These are phyloP conservation scores for Scheffersomyces insectosa DNA, from an alignment of 1,139 yeast genomes.

Conservation along the genomic window DNA sequence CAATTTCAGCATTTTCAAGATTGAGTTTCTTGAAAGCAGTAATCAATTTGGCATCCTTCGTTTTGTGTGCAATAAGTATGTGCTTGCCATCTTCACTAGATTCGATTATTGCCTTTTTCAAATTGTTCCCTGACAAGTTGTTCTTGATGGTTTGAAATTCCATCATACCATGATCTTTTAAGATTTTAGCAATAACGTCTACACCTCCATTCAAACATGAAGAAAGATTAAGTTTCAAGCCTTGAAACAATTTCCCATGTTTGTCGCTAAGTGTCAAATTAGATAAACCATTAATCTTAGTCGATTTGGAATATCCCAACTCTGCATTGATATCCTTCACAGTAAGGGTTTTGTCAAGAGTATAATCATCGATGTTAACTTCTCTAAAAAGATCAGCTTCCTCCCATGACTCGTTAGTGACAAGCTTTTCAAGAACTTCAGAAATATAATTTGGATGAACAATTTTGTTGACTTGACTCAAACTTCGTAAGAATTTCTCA, in stretches of 20 bases:
- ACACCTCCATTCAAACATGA: constrained; percentile 69
- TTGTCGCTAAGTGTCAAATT: constrained; percentile 23
- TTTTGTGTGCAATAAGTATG: constrained; percentile 39
- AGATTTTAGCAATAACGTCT: constrained; percentile 58
- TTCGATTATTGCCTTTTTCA: constrained; percentile 7
- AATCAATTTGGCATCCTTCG: constrained; percentile 46
- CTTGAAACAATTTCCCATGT: constrained; percentile 44
- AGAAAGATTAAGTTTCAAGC: constrained; percentile 55
- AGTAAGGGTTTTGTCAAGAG: constrained; percentile 35
- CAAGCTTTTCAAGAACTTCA: constrained; percentile 36
- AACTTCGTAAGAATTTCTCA: constrained; percentile 68
- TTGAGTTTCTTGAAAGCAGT: constrained; percentile 32
- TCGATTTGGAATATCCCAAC: constrained; percentile 24
- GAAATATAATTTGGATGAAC: constrained; percentile 49
- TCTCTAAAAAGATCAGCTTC: constrained; percentile 20
- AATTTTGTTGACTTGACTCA: constrained; percentile 38
- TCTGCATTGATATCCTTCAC: constrained; percentile 32
- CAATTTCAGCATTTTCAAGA: constrained; percentile 32
- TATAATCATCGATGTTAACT: constrained; percentile 31
- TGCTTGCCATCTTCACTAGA: constrained; percentile 17
- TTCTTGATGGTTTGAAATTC: constrained; percentile 33
- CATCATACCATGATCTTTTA: constrained; percentile 63
- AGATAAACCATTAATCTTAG: constrained; percentile 19
- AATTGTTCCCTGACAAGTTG: constrained; percentile 5
- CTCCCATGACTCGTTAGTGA: constrained; percentile 14